Conservation (phyloP, 352 stramenopile genomes). For the Phytophthora pseudosyringae region DNA sequence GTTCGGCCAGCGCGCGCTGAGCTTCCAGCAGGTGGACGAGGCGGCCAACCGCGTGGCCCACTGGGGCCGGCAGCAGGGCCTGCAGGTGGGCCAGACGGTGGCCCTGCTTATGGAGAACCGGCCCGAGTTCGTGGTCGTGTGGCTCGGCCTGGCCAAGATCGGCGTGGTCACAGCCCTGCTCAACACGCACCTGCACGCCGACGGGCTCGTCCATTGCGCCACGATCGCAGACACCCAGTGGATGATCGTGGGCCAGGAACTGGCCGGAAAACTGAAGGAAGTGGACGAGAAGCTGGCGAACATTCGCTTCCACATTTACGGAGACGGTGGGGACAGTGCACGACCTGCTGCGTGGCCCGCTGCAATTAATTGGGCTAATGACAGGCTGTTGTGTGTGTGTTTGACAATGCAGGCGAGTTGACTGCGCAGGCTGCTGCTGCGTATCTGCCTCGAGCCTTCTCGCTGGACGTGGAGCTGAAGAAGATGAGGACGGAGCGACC, state of each 20-base stretch:
- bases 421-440: conserved; percentile 5
- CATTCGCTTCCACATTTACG: conserved; percentile 61
- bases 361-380: neutral
- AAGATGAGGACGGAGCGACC: conserved; percentile 37
- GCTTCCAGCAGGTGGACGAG: conserved; percentile 70
- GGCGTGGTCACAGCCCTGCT: conserved; percentile 87
- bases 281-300: conserved; percentile 44
- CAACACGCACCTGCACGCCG: conserved; percentile 77
- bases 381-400: conserved; percentile 1
- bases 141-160: conserved; percentile 86
- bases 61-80: conserved; percentile 61
- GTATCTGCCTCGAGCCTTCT: conserved; percentile 47
- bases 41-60: conserved; percentile 77
- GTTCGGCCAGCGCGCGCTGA: conserved; percentile 56
- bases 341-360: neutral
- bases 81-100: conserved; percentile 70
- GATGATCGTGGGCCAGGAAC: conserved; percentile 74
- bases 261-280: conserved; percentile 50
- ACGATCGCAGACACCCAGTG: conserved; percentile 63
- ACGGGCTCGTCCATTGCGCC: conserved; percentile 80
- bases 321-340: conserved; percentile 41
- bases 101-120: conserved; percentile 89
- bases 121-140: conserved; percentile 82
- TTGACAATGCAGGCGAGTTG: conserved; percentile 22
- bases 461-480: conserved; percentile 50